These are phyloP conservation scores for Sordariomycetes sp. DNA, from an alignment of 2,329 filamentous ascomycete genomes.

Conservation along the genomic window DNA sequence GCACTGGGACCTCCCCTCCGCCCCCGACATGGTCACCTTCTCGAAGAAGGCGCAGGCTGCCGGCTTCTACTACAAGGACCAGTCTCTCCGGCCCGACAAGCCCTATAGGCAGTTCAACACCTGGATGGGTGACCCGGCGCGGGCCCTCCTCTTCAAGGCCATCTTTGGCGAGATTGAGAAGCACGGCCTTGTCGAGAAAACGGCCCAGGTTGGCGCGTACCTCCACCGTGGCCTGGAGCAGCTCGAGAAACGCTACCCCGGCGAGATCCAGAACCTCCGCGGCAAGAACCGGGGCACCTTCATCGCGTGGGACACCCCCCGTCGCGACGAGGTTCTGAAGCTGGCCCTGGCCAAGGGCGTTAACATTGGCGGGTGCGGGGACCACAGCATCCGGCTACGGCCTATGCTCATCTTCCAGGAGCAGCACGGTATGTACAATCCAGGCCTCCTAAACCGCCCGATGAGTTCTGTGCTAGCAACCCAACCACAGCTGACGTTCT, in stretches of 20 bases:
- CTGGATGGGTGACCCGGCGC: conserved; percentile 74
- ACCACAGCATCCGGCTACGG: conserved; percentile 60
- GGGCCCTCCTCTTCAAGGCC: conserved; percentile 62
- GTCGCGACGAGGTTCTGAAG: conserved; percentile 64
- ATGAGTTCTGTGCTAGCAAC: background rate
- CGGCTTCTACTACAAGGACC: conserved; percentile 70
- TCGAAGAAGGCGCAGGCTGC: conserved; percentile 78
- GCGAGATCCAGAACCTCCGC: conserved; percentile 67
- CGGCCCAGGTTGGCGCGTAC: conserved; percentile 66
- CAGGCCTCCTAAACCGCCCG: background rate
- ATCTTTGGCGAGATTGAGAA: conserved; percentile 67
- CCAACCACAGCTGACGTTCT: conserved; percentile 6
- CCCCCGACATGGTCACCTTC: conserved; percentile 77
- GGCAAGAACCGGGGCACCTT: conserved; percentile 85
- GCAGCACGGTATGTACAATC: conserved; percentile 38
- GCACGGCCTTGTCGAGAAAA: conserved; percentile 66
- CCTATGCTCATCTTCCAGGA: conserved; percentile 91
- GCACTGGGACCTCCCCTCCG: conserved; percentile 60
- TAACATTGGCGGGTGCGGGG: conserved; percentile 77
- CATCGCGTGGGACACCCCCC: conserved; percentile 77
- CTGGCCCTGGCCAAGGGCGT: conserved; percentile 69
- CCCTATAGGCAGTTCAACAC: conserved; percentile 81
- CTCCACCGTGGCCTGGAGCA: conserved; percentile 56
- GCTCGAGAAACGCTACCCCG: conserved; percentile 57
- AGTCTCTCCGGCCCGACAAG: conserved; percentile 62